These are phyloP conservation scores for Saccharata proteae DNA, from an alignment of 2,329 filamentous ascomycete genomes.

Conservation along the genomic window DNA sequence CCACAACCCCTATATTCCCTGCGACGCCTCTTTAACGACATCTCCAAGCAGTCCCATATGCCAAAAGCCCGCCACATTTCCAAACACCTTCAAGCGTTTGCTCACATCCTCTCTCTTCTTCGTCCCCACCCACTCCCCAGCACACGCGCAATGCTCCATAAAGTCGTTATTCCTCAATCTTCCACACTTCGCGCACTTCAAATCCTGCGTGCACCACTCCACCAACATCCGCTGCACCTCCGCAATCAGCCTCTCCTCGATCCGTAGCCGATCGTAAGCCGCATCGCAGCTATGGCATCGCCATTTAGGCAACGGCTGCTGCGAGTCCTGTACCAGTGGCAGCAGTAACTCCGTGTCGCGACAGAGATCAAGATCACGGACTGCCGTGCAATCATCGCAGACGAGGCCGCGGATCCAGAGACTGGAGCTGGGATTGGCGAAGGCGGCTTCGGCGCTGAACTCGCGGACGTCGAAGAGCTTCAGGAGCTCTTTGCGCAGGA, in stretches of 20 bases:
- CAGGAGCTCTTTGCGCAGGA: conserved; percentile 80
- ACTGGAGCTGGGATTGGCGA: conserved; percentile 70
- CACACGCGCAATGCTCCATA: conserved; percentile 92
- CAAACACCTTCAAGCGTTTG: conserved; percentile 56
- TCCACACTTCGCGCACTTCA: conserved; percentile 66
- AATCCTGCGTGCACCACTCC: conserved; percentile 79
- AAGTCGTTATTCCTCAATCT: conserved; percentile 63
- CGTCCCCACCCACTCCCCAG: conserved; percentile 69
- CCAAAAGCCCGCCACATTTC: conserved; percentile 66
- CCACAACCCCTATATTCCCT: conserved; percentile 19
- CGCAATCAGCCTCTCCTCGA: conserved; percentile 73
- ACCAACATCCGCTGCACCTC: conserved; percentile 63
- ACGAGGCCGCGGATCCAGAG: conserved; percentile 64
- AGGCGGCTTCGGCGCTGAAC: conserved; percentile 78
- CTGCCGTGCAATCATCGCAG: conserved; percentile 82
- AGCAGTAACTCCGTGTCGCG: conserved; percentile 48
- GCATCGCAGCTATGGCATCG: conserved; percentile 63
- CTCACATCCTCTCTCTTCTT: conserved; percentile 55
- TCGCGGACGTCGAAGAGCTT: conserved; percentile 88
- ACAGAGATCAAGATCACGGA: conserved; percentile 82
- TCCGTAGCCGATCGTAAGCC: conserved; percentile 62
- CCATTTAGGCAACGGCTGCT: conserved; percentile 53
- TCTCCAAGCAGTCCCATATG: conserved; percentile 67
- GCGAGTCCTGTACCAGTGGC: conserved; percentile 18
- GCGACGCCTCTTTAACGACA: conserved; percentile 55